These are phyloP conservation scores for Dryas integrifolia DNA, from an alignment of 331 rosid species.

Conservation along the genomic window DNA sequence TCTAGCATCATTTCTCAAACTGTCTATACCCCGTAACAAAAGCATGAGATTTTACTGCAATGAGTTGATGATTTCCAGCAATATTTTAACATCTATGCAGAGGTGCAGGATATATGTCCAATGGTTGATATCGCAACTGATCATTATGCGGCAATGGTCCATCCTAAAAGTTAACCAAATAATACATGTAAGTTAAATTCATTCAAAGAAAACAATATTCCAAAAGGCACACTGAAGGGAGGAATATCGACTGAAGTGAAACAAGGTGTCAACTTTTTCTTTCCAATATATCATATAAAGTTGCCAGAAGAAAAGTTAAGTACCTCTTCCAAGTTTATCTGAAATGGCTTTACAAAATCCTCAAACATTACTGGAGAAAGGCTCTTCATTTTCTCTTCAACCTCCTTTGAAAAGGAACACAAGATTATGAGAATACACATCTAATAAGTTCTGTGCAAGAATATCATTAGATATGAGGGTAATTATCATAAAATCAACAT, in stretches of 20 bases:
- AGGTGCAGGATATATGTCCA: conserved; percentile 76
- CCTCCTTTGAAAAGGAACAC: conserved; percentile 50
- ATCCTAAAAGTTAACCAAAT: conserved; percentile 45
- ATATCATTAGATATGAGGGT: background rate
- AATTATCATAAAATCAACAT: conserved; percentile 2
- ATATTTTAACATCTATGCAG: conserved; percentile 68
- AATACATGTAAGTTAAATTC: background rate
- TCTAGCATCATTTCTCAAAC: conserved; percentile 8
- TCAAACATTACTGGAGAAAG: conserved; percentile 83
- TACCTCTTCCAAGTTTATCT: conserved; percentile 75
- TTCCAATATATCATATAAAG: background rate
- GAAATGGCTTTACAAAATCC: conserved; percentile 80
- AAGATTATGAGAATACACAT: conserved; percentile 15
- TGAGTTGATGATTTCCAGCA: conserved; percentile 23
- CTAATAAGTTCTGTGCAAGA: conserved; percentile 19
- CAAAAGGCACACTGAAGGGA: background rate
- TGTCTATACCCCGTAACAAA: background rate
- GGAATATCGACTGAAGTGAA: background rate
- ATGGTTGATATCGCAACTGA: conserved; percentile 46
- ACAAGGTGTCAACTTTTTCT: no score
- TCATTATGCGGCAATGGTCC: conserved; percentile 73
- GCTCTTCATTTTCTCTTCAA: conserved; percentile 69
- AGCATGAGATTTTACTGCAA: background rate
- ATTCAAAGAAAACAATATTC: background rate
- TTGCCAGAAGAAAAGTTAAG: conserved; percentile 17